Evolutionary conservation across 768 basidiomycete genomes (phyloP).

Genomic region (Boletus rubropictus): DNA sequence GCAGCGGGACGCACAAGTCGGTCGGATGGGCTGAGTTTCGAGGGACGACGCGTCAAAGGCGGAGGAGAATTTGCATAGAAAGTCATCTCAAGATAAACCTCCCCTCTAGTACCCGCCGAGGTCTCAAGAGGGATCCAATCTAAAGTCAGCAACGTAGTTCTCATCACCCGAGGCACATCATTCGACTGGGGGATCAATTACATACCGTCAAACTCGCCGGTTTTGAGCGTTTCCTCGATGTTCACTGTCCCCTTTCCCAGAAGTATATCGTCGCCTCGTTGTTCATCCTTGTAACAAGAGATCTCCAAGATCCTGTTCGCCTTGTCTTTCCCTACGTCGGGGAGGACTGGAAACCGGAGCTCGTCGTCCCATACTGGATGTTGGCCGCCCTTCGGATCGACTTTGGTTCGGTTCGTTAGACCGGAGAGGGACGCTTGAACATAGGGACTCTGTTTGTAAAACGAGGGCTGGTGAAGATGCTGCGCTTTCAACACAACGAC

Average conservation of each 20-base stretch:
- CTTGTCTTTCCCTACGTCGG: slow-evolving; percentile 45
- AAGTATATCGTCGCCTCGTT: slow-evolving; percentile 58
- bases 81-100: slow-evolving; percentile 90
- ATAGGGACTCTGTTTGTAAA: slow-evolving; percentile 91
- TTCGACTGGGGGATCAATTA: slow-evolving; percentile 1
- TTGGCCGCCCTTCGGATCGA: slow-evolving; percentile 84
- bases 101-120: slow-evolving; percentile 67
- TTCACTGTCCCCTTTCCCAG: slow-evolving; percentile 74
- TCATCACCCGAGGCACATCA: slow-evolving; percentile 2
- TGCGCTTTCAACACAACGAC: slow-evolving; percentile 81
- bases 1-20: slow-evolving; percentile 42
- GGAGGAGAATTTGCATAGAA: slow-evolving; percentile 72
- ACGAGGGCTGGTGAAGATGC: slow-evolving; percentile 77
- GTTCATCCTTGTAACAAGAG: slow-evolving; percentile 77
- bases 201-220: slow-evolving; percentile 90
- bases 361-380: slow-evolving; percentile 93
- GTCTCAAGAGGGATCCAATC: slow-evolving; percentile 64
- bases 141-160: slow-evolving; percentile 23
- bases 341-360: slow-evolving; percentile 67
- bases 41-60: slow-evolving; percentile 46
- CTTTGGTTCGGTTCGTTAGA: slow-evolving; percentile 59
- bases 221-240: slow-evolving; percentile 71
- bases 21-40: slow-evolving; percentile 48
- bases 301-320: slow-evolving; percentile 57
- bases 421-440: slow-evolving; percentile 58